Evolutionary conservation across 148 eudicot genomes (phyloP).

Genomic region (Arctostaphylos glauca): DNA sequence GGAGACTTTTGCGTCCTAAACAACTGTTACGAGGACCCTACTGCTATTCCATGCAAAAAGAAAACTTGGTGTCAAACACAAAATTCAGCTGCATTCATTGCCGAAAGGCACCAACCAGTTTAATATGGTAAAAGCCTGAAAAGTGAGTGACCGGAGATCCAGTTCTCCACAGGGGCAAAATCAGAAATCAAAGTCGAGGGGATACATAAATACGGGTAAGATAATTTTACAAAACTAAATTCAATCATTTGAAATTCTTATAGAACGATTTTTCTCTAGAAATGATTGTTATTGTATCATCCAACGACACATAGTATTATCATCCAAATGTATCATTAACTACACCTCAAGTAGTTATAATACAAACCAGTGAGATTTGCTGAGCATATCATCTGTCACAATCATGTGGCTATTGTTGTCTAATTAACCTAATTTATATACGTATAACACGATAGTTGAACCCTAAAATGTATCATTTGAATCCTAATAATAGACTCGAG

Average conservation of each 20-base stretch:
- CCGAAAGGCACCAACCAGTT: conserved; percentile 2
- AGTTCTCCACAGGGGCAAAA: no score
- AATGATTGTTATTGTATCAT: no score
- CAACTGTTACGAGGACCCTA: background rate
- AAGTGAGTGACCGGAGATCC: background rate
- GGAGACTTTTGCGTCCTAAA: background rate
- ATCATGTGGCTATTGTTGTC: background rate
- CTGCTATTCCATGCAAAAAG: background rate
- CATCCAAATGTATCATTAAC: no score
- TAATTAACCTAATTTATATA: background rate
- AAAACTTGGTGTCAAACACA: background rate
- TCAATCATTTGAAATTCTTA: no score
- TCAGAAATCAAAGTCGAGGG: no score
- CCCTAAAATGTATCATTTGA: background rate
- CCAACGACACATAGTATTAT: no score
- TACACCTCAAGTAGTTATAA: background rate
- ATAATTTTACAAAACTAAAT: no score
- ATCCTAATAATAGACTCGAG: background rate
- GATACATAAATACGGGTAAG: no score
- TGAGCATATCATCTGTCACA: background rate
- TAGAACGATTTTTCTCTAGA: no score
- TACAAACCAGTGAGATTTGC: background rate
- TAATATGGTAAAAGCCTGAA: background rate
- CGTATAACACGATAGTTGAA: no score
- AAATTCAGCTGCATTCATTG: background rate